Conservation (phyloP, 331 rosid species). For the Telfairia occidentalis region DNA sequence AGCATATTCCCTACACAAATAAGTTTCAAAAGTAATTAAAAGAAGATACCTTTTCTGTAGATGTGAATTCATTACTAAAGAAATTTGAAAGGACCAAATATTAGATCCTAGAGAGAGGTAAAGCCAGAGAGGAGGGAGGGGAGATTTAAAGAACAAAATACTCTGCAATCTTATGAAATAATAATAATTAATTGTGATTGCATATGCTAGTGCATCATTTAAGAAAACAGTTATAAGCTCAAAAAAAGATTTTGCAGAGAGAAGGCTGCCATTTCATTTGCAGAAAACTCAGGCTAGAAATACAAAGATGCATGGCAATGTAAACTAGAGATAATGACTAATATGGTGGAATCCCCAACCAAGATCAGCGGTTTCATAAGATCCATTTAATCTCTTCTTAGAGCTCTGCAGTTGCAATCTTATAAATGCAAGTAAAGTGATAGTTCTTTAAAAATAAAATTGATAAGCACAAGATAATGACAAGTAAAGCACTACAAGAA, state of each 20-base stretch:
- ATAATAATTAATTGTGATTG: not conserved
- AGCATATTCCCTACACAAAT: conserved; percentile 64
- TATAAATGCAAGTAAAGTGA: not conserved
- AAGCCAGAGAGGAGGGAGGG: not conserved
- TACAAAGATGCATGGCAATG: not conserved
- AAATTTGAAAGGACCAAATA: not conserved
- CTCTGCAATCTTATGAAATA: not conserved
- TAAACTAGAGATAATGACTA: not conserved
- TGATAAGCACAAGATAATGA: not conserved
- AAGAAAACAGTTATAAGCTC: not conserved
- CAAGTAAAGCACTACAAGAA: not conserved
- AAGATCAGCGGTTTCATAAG: not conserved
- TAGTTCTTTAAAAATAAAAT: not conserved
- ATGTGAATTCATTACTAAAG: not conserved
- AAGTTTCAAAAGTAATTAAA: not conserved
- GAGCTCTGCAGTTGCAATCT: not conserved
- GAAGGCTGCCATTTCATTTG: not conserved
- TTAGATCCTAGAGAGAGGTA: not conserved
- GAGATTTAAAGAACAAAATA: not conserved
- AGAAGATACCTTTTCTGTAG: not conserved
- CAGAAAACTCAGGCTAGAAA: not conserved
- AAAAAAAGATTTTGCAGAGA: not conserved
- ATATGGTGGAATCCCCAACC: not conserved
- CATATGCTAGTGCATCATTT: not conserved
- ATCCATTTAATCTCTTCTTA: not conserved